Percentiles rank a stretch among this genome's conserved stretches.
Conservation (phyloP, 495 filamentous ascomycete species). For the Penicillium herquei region DNA sequence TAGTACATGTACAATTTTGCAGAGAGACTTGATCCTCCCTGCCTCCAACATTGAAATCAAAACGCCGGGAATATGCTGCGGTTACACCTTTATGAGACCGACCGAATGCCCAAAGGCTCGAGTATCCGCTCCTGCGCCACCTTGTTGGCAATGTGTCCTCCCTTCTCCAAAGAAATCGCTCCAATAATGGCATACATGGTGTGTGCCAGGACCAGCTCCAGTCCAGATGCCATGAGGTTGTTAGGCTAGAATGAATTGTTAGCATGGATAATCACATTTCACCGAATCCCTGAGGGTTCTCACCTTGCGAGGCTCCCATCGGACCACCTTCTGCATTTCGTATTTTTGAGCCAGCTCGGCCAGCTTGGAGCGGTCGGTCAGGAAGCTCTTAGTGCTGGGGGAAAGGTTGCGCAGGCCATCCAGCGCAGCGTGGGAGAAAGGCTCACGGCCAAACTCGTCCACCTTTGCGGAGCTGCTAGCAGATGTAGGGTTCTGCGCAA, state of each 20-base stretch:
- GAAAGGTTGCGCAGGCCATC: conserved; percentile 69
- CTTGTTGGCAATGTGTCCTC: conserved; percentile 72
- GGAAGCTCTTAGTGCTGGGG: conserved; percentile 49
- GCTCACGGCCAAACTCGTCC: conserved; percentile 52
- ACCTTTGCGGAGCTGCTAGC: conserved; percentile 17
- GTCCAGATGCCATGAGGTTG: conserved; percentile 68
- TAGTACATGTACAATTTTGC: conserved; percentile 32
- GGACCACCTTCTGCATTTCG: conserved; percentile 67
- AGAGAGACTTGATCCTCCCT: conserved; percentile 3
- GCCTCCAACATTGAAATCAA: conserved; percentile 21
- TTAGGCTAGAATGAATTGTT: conserved; percentile 51
- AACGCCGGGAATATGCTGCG: conserved; percentile 47
- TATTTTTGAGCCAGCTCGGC: conserved; percentile 65
- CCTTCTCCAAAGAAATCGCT: conserved; percentile 80
- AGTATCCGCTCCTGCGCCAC: conserved; percentile 78
- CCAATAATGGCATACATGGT: conserved; percentile 83
- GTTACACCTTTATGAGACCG: conserved; percentile 30
- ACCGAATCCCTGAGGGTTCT: not conserved
- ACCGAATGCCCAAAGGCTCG: conserved; percentile 46
- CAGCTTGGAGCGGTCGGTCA: conserved; percentile 59
- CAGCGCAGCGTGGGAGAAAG: conserved; percentile 72
- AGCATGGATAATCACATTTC: not conserved
- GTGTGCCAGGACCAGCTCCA: conserved; percentile 68
- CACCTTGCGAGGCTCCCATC: conserved; percentile 86
- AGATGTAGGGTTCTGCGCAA: conserved; percentile 52